Evolutionary conservation across 2,329 filamentous ascomycete species (phyloP).

Genomic region (Endoconidiophora laricicola): DNA sequence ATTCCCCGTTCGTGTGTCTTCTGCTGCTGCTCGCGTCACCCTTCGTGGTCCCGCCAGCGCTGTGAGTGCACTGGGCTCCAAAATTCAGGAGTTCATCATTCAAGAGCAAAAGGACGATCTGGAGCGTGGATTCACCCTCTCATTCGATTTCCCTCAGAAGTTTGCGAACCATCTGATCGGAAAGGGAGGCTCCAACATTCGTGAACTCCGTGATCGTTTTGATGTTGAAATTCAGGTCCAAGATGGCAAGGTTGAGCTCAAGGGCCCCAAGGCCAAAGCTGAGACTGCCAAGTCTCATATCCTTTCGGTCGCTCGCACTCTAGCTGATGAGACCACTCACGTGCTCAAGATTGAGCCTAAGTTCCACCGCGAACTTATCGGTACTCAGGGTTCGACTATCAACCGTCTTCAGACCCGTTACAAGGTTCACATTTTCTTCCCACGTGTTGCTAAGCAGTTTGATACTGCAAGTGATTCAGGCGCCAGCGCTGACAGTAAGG

Average conservation of each 20-base stretch:
- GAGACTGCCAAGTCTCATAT: constrained; percentile 77
- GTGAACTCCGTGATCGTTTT: constrained; percentile 48
- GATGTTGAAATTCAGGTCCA: constrained; percentile 72
- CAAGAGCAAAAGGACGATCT: constrained; percentile 87
- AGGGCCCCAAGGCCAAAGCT: constrained; percentile 88
- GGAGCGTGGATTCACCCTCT: constrained; percentile 71
- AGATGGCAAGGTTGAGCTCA: constrained; percentile 87
- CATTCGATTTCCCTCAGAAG: constrained; percentile 89
- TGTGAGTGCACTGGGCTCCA: constrained; percentile 54
- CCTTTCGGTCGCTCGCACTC: constrained; percentile 56
- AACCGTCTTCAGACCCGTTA: constrained; percentile 86
- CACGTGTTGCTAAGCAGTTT: constrained; percentile 42
- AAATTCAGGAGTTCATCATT: constrained; percentile 63
- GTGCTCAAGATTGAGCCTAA: constrained; percentile 80
- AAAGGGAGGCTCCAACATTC: constrained; percentile 49
- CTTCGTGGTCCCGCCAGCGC: constrained; percentile 61
- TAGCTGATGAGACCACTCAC: constrained; percentile 83
- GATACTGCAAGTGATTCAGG: constrained; percentile 49
- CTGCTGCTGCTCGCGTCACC: constrained; percentile 43
- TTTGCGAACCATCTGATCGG: constrained; percentile 73
- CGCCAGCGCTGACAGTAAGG: constrained; percentile 44
- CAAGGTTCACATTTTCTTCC: constrained; percentile 91
- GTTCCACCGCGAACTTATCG: constrained; percentile 88
- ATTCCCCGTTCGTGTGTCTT: constrained; percentile 43
- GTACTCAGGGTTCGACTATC: constrained; percentile 71